phyloP scores from a whole-genome alignment of 1,284 basidiomycete genomes.

The Heliocybe sulcata region DNA sequence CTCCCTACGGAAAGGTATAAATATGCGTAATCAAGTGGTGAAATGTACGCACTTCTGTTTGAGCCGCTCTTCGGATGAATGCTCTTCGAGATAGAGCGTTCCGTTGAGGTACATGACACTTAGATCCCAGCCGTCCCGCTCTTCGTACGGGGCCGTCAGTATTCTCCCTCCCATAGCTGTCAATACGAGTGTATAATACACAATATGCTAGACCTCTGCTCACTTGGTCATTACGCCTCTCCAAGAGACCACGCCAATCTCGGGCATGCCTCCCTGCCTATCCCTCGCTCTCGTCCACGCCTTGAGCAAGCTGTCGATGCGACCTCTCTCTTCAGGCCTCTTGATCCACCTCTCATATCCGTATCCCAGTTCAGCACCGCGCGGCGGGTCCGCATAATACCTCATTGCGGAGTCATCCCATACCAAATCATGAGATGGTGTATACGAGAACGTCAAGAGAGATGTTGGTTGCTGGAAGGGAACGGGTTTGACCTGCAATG shows the following conservation, averaged over 20 bases:
- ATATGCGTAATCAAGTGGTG: conserved; percentile 3
- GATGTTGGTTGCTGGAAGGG: conserved; percentile 37
- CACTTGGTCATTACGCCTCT: conserved; percentile 91
- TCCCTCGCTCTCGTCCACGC: conserved; percentile 38
- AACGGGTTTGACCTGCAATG: conserved; percentile 7
- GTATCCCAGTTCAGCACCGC: conserved; percentile 51
- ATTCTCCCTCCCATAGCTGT: conserved; percentile 44
- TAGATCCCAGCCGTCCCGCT: conserved; percentile 76
- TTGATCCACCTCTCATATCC: conserved; percentile 66
- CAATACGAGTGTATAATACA: not conserved
- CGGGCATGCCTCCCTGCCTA: conserved; percentile 23
- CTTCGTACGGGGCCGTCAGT: conserved; percentile 75
- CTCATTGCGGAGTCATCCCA: conserved; percentile 63
- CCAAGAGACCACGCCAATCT: conserved; percentile 72
- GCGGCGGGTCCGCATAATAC: conserved; percentile 61
- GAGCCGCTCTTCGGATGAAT: conserved; percentile 48
- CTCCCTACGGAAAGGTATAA: conserved; percentile 33
- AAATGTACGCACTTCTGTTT: conserved; percentile 48
- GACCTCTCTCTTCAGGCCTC: conserved; percentile 54
- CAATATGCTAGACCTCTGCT: conserved; percentile 16
- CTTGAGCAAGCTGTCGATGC: conserved; percentile 58
- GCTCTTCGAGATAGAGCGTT: conserved; percentile 83
- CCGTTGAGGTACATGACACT: conserved; percentile 78
- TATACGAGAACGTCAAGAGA: conserved; percentile 43
- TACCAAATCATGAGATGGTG: conserved; percentile 36